Conservation (phyloP, 768 basidiomycete species). For the Tubosaeta sp. region DNA sequence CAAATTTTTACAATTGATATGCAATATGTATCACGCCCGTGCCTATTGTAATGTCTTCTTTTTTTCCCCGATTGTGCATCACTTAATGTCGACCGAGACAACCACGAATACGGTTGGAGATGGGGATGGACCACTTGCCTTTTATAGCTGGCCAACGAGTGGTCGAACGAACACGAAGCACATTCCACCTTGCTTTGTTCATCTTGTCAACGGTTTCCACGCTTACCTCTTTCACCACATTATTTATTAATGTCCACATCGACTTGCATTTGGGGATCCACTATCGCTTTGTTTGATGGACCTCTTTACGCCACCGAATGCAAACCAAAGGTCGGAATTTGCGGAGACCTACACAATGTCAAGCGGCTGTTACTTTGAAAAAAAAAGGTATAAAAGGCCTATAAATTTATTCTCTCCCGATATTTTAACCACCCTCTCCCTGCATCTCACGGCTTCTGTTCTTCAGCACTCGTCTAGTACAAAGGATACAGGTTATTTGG, state of each 20-base stretch:
- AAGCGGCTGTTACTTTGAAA: slow-evolving; percentile 6
- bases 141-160: slow-evolving; percentile 7
- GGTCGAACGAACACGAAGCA: slow-evolving; percentile 2
- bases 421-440: not conserved
- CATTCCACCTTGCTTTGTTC: slow-evolving; percentile 21
- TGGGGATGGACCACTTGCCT: slow-evolving; percentile 8
- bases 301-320: slow-evolving; percentile 8
- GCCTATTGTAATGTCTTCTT: slow-evolving; percentile 28
- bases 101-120: not conserved
- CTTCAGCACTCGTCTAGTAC: not conserved
- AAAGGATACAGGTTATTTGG: not conserved
- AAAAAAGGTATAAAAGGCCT: slow-evolving; percentile 18
- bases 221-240: not conserved
- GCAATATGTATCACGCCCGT: slow-evolving; percentile 18
- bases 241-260: slow-evolving; percentile 5
- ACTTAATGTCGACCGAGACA: slow-evolving; percentile 17
- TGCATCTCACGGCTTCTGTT: slow-evolving; percentile 5
- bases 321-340: slow-evolving; percentile 14
- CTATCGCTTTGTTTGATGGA: slow-evolving; percentile 19
- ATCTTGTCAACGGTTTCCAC: slow-evolving; percentile 9
- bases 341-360: slow-evolving; percentile 3
- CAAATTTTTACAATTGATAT: slow-evolving; percentile 13
- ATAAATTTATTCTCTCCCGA: not conserved
- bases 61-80: slow-evolving; percentile 6
- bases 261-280: slow-evolving; percentile 7